These are phyloP conservation scores for Magnaporthiopsis rhizophila DNA, from an alignment of 2,329 filamentous ascomycete genomes.

Conservation along the genomic window DNA sequence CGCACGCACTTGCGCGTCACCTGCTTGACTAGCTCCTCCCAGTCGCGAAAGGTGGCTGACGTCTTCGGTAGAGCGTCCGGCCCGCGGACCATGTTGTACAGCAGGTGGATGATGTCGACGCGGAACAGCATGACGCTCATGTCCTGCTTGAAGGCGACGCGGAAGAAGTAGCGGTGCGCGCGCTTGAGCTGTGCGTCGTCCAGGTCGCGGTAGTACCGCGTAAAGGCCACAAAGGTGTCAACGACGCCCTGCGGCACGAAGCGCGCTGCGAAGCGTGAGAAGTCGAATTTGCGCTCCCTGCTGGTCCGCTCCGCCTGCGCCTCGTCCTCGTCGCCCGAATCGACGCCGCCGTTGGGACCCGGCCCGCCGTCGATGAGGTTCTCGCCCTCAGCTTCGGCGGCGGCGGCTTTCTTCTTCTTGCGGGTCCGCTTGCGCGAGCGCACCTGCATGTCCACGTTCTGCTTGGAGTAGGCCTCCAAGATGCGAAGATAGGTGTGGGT, in stretches of 20 bases:
- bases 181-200: constrained; percentile 76
- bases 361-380: constrained; percentile 22
- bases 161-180: constrained; percentile 88
- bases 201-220: constrained; percentile 73
- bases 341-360: constrained; percentile 45
- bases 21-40: constrained; percentile 83
- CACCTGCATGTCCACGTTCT: constrained; percentile 89
- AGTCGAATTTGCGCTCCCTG: constrained; percentile 89
- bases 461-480: constrained; percentile 86
- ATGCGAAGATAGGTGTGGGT: constrained; percentile 87
- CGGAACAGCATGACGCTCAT: constrained; percentile 82
- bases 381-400: constrained; percentile 20
- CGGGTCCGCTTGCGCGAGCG: constrained; percentile 69
- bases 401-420: constrained; percentile 62
- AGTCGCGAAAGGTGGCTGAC: constrained; percentile 69
- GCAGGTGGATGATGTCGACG: constrained; percentile 80
- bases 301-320: constrained; percentile 61
- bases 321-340: constrained; percentile 57
- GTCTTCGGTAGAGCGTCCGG: constrained; percentile 65
- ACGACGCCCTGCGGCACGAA: constrained; percentile 81
- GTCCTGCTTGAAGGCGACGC: constrained; percentile 90
- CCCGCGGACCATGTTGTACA: constrained; percentile 89
- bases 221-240: constrained; percentile 79
- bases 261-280: constrained; percentile 69
- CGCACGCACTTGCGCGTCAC: constrained; percentile 74